A percentile compares a stretch with the other conserved stretches of the same genome.
Evolutionary conservation across 2,329 filamentous ascomycete genomes (phyloP).

Genomic region (Talaromyces sp.): DNA sequence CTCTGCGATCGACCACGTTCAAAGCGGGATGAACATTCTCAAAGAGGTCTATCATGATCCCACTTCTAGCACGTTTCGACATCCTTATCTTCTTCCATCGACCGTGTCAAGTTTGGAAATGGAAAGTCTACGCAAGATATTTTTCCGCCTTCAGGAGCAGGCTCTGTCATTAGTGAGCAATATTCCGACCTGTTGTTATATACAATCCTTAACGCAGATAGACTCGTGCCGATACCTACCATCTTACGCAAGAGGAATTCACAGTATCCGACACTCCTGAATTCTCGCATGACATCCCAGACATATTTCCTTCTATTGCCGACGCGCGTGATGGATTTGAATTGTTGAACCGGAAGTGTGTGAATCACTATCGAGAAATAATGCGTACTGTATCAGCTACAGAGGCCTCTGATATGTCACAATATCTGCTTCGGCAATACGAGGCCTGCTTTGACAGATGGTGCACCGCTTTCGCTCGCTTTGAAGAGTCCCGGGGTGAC

Average conservation of each 20-base stretch:
- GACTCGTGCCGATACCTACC: constrained; percentile 10
- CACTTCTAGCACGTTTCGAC: constrained; percentile 8
- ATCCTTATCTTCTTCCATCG: constrained; percentile 18
- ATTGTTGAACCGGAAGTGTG: neutral
- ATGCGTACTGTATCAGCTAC: neutral
- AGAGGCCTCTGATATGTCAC: neutral
- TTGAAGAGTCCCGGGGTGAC: constrained; percentile 1
- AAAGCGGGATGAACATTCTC: constrained; percentile 23
- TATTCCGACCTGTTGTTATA: neutral
- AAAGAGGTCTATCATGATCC: constrained; percentile 18
- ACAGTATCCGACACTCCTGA: neutral
- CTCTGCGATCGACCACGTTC: constrained; percentile 22
- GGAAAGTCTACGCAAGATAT: constrained; percentile 10
- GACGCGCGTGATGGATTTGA: constrained; percentile 11
- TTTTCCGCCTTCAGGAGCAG: constrained; percentile 8
- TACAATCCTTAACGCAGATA: neutral
- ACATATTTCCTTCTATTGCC: constrained; percentile 1
- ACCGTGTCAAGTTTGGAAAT: constrained; percentile 17
- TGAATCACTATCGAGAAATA: constrained; percentile 4
- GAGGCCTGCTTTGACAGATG: constrained; percentile 3
- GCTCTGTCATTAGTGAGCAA: constrained; percentile 6
- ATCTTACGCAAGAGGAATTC: neutral
- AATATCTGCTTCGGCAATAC: constrained; percentile 10
- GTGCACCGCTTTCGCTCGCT: constrained; percentile 4
- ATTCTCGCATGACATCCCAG: constrained; percentile 2